Conservation (phyloP, 306 rosid genomes). For the Fragaria ananassa region DNA sequence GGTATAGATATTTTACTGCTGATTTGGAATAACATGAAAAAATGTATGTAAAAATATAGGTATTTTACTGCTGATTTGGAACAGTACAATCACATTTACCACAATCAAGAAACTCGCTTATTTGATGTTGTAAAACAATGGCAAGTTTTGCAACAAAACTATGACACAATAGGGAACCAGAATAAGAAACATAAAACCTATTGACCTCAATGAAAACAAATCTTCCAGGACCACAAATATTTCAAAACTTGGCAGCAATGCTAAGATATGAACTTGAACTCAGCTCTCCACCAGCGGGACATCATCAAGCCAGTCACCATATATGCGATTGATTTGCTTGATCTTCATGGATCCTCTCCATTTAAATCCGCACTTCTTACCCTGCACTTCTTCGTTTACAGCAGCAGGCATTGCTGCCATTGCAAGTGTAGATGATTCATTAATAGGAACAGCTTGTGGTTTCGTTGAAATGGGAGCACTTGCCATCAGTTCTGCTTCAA, state of each 20-base stretch:
- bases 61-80: background rate
- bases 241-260: background rate
- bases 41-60: background rate
- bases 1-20: too few species aligned
- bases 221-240: background rate
- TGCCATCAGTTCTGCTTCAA: slow-evolving; percentile 44
- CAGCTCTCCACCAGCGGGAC: slow-evolving; percentile 58
- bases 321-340: slow-evolving; percentile 72
- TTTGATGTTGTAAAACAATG: background rate
- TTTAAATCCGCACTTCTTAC: slow-evolving; percentile 45
- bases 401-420: slow-evolving; percentile 30
- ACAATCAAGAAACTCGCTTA: slow-evolving; percentile 6
- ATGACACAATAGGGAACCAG: background rate
- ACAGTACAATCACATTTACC: slow-evolving; percentile 1
- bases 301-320: slow-evolving; percentile 93
- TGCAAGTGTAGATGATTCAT: slow-evolving; percentile 37
- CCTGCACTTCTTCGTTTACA: slow-evolving; percentile 43
- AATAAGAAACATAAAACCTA: slow-evolving; percentile 23
- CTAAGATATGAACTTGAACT: slow-evolving; percentile 13
- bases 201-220: slow-evolving; percentile 20
- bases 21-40: background rate
- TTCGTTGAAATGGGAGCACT: slow-evolving; percentile 27
- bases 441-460: slow-evolving; percentile 29
- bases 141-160: slow-evolving; percentile 14
- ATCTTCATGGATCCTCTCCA: slow-evolving; percentile 79